phyloP scores from a whole-genome alignment of 2,329 filamentous ascomycete species.

The Paraphoma sp. region DNA sequence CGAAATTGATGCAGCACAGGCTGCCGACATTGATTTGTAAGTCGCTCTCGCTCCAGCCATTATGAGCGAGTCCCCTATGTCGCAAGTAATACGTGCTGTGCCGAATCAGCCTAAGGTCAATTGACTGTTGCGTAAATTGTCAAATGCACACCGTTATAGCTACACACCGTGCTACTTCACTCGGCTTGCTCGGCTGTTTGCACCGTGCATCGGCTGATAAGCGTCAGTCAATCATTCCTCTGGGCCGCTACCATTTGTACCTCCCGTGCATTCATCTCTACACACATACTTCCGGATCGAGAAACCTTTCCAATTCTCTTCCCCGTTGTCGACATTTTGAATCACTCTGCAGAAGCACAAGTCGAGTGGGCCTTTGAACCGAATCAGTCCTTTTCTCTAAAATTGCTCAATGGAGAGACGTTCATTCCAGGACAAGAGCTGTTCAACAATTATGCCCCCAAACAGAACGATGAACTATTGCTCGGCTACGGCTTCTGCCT shows the following conservation, averaged over 20 bases:
- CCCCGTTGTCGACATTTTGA: conserved; percentile 58
- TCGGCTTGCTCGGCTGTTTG: neutral
- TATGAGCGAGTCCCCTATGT: neutral
- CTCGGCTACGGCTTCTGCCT: conserved; percentile 62
- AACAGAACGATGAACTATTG: conserved; percentile 60
- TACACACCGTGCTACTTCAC: neutral
- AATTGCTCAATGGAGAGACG: conserved; percentile 42
- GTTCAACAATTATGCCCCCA: conserved; percentile 62
- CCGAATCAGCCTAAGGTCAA: neutral
- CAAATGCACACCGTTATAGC: too few species aligned
- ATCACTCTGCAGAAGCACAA: conserved; percentile 55
- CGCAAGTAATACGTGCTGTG: neutral
- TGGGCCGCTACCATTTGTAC: conserved; percentile 62
- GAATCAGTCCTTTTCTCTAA: conserved; percentile 47
- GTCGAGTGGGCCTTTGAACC: conserved; percentile 54
- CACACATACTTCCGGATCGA: conserved; percentile 34
- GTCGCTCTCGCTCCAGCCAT: conserved; percentile 10
- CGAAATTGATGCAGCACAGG: conserved; percentile 19
- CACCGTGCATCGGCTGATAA: conserved; percentile 17
- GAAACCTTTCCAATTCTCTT: conserved; percentile 53
- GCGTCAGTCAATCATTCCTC: conserved; percentile 53
- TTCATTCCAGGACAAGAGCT: conserved; percentile 51
- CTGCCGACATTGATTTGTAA: conserved; percentile 32
- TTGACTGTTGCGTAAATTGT: too few species aligned
- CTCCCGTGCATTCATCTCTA: conserved; percentile 59